A percentile compares a stretch with the other conserved stretches of the same genome.
These are phyloP conservation scores for Metschnikowia kunwiensis DNA, from an alignment of 805 yeast species.

Conservation along the genomic window DNA sequence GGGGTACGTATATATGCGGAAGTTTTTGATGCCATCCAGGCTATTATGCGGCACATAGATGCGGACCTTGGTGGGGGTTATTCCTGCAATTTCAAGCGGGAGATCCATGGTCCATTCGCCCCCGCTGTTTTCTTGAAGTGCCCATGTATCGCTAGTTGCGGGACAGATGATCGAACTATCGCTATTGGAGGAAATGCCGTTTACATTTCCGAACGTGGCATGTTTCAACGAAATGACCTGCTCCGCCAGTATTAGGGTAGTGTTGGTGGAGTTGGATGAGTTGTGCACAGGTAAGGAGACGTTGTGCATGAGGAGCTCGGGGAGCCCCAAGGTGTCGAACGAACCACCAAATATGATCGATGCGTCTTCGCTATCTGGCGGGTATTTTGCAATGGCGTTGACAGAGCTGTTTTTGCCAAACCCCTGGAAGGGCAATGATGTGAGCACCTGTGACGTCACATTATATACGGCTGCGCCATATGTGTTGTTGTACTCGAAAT, in stretches of 20 bases:
- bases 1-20: constrained; percentile 75
- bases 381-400: constrained; percentile 55
- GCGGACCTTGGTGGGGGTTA: constrained; percentile 66
- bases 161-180: constrained; percentile 57
- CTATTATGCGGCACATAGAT: constrained; percentile 57
- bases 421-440: constrained; percentile 68
- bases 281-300: constrained; percentile 17
- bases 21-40: constrained; percentile 52
- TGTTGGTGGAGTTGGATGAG: constrained; percentile 37
- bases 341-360: constrained; percentile 76
- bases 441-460: constrained; percentile 37
- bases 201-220: constrained; percentile 52
- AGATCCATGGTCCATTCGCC: constrained; percentile 68
- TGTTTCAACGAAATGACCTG: constrained; percentile 58
- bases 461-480: constrained; percentile 67
- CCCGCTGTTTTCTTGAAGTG: constrained; percentile 39
- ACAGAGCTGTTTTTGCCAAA: constrained; percentile 60
- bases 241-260: constrained; percentile 47
- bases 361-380: constrained; percentile 32
- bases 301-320: constrained; percentile 39
- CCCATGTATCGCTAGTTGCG: constrained; percentile 50
- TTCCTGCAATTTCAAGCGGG: constrained; percentile 45
- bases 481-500: constrained; percentile 51
- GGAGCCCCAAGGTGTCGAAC: constrained; percentile 60
- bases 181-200: constrained; percentile 30